Conservation (phyloP, 2,329 filamentous ascomycete genomes). For the Aspergillus vadensis region DNA sequence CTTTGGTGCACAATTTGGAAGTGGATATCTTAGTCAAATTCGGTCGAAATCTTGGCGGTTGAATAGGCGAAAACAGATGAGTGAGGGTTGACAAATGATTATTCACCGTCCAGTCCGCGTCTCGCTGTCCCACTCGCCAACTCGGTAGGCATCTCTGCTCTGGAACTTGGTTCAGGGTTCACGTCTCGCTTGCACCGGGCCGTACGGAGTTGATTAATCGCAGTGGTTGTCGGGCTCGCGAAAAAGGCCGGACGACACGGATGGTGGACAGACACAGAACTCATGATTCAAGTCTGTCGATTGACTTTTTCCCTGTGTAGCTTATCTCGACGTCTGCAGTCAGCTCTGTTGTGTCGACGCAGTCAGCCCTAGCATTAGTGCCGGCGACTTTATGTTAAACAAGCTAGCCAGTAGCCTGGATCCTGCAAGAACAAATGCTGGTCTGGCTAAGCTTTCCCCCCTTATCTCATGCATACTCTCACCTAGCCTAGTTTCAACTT, state of each 20-base stretch:
- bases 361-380: neutral
- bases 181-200: neutral
- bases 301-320: neutral
- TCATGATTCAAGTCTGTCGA: neutral
- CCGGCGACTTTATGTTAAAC: neutral
- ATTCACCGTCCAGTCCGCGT: neutral
- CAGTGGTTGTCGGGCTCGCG: no score
- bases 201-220: neutral
- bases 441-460: no score
- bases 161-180: neutral
- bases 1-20: neutral
- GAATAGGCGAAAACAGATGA: neutral
- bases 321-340: neutral
- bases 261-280: neutral
- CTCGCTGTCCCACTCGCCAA: neutral
- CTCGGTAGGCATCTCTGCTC: neutral
- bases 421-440: no score
- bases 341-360: neutral
- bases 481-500: no score
- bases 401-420: neutral
- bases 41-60: neutral
- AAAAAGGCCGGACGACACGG: no score
- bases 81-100: neutral
- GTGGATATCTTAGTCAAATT: neutral
- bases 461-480: no score